A percentile compares a stretch with the other conserved stretches of the same genome.
These are phyloP conservation scores for Microdochium bolleyi DNA, from an alignment of 2,329 filamentous ascomycete species.

Conservation along the genomic window DNA sequence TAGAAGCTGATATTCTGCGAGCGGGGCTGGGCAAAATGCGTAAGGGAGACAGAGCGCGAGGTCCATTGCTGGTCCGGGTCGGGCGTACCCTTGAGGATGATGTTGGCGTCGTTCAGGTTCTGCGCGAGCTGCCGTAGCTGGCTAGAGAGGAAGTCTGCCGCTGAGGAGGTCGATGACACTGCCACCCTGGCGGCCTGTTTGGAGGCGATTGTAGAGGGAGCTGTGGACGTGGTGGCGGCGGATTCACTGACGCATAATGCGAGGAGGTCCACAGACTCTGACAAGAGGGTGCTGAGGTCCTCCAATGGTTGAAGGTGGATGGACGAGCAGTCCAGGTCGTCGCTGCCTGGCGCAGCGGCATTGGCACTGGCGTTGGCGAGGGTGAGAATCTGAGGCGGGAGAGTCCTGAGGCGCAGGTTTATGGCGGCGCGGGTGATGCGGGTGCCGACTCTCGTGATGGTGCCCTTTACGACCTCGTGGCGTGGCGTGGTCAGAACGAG, in stretches of 20 bases:
- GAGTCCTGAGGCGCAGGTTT: constrained; percentile 66
- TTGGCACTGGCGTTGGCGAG: constrained; percentile 29
- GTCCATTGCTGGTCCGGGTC: constrained; percentile 13
- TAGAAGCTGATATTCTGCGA: constrained; percentile 66
- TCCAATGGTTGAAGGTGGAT: constrained; percentile 63
- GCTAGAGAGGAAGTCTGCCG: constrained; percentile 35
- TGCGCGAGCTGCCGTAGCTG: constrained; percentile 49
- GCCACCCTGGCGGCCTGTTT: constrained; percentile 12
- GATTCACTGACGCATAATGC: constrained; percentile 59
- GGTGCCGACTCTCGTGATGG: constrained; percentile 84
- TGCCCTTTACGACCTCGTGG: constrained; percentile 86
- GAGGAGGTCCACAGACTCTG: constrained; percentile 75
- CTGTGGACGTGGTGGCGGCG: constrained; percentile 41
- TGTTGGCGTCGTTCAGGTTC: constrained; percentile 41
- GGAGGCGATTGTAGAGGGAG: constrained; percentile 46
- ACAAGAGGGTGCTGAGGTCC: constrained; percentile 67
- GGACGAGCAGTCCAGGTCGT: constrained; percentile 16
- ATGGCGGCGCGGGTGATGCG: constrained; percentile 83
- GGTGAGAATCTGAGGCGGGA: constrained; percentile 42
- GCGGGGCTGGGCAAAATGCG: constrained; percentile 26
- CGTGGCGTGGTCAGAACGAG: constrained; percentile 81
- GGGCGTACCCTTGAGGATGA: constrained; percentile 46
- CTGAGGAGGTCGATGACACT: not conserved
- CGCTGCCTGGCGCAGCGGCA: not conserved
- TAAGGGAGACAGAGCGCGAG: constrained; percentile 19